phyloP scores from a whole-genome alignment of 306 rosid genomes.

The Acacia confusa region DNA sequence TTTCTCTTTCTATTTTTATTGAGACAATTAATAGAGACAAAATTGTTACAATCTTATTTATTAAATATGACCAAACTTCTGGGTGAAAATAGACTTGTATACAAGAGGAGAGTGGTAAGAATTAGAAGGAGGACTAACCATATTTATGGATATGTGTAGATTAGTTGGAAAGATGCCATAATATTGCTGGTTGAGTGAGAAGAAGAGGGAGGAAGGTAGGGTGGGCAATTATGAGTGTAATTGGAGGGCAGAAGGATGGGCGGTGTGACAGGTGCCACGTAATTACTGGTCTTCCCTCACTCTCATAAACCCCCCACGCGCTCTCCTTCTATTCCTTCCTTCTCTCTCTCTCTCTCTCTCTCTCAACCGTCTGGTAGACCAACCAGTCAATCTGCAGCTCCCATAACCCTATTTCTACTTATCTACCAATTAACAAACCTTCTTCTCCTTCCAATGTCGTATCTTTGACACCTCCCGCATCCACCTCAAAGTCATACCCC shows the following conservation, averaged over 20 bases:
- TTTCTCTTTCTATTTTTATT: too few species aligned
- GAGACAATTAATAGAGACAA: too few species aligned
- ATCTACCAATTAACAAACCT: slow-evolving; percentile 45
- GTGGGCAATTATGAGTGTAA: neutral
- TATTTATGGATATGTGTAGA: too few species aligned
- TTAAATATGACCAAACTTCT: too few species aligned
- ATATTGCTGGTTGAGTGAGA: too few species aligned
- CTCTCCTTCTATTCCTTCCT: neutral
- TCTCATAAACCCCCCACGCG: slow-evolving; percentile 1
- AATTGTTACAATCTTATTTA: too few species aligned
- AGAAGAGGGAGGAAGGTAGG: neutral
- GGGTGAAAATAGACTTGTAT: too few species aligned
- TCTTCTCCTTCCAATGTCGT: slow-evolving; percentile 16
- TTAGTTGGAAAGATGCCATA: too few species aligned
- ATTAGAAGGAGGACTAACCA: too few species aligned
- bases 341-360: neutral
- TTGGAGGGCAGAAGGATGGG: neutral
- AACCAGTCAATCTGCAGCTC: slow-evolving; percentile 61
- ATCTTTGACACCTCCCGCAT: slow-evolving; percentile 46
- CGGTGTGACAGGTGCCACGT: neutral
- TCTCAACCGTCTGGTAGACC: slow-evolving; percentile 72
- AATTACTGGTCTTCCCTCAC: neutral
- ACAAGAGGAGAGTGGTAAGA: too few species aligned
- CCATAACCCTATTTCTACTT: slow-evolving; percentile 5
- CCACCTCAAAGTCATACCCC: slow-evolving; percentile 73